Conservation (phyloP, 305 asterid genomes). For the Andrographis paniculata region DNA sequence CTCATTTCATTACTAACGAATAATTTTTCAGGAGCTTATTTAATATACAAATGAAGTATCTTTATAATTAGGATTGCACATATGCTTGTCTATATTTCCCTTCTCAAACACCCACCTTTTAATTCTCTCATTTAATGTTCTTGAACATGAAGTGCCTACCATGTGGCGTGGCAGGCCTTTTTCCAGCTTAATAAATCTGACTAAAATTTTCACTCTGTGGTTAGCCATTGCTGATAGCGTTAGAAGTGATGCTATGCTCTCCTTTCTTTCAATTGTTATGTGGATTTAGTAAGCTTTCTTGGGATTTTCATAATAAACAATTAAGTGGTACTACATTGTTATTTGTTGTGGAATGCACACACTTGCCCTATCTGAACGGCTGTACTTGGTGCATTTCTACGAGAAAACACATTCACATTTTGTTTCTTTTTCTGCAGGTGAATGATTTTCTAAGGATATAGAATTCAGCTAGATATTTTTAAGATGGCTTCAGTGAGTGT, state of each 20-base stretch:
- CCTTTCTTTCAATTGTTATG: not conserved
- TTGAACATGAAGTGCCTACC: no score
- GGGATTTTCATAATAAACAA: not conserved
- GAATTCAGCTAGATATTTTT: slow-evolving; percentile 18
- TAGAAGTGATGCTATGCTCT: not conserved
- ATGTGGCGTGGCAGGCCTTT: no score
- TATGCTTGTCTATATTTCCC: no score
- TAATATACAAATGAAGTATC: no score
- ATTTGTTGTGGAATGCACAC: not conserved
- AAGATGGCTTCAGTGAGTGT: slow-evolving; percentile 42
- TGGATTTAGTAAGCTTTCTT: not conserved
- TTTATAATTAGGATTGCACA: no score
- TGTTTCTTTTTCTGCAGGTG: slow-evolving; percentile 28
- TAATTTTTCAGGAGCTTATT: no score
- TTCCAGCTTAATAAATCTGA: no score
- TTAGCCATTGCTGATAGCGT: no score
- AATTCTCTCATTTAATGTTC: no score
- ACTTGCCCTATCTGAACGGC: not conserved
- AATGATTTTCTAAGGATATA: slow-evolving; percentile 33
- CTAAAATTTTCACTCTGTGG: no score
- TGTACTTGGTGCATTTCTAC: not conserved
- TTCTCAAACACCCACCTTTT: no score
- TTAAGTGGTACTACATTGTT: not conserved
- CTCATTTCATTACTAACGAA: no score
- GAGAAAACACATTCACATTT: not conserved